These are phyloP conservation scores for Argentina anserina DNA, from an alignment of 306 rosid species.

Conservation along the genomic window DNA sequence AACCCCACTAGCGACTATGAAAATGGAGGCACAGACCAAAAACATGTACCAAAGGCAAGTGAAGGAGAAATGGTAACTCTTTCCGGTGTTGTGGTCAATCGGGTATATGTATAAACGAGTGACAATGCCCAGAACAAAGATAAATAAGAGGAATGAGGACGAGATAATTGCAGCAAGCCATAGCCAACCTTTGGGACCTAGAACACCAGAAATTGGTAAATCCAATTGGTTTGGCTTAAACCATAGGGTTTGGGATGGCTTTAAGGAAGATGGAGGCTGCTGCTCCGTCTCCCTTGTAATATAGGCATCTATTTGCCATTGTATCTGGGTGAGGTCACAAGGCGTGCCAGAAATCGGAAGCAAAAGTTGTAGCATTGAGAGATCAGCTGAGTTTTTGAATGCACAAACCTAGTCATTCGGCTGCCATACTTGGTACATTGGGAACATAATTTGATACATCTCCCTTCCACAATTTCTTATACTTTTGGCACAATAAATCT, in stretches of 20 bases:
- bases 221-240: conserved; percentile 34
- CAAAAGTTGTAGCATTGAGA: conserved; percentile 40
- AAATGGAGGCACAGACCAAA: conserved; percentile 34
- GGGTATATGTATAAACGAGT: conserved; percentile 45
- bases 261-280: background rate
- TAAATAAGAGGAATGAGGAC: conserved; percentile 38
- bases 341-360: conserved; percentile 33
- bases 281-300: conserved; percentile 37
- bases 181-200: conserved; percentile 43
- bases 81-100: conserved; percentile 20
- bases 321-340: conserved; percentile 8
- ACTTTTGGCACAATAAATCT: background rate
- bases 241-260: conserved; percentile 22
- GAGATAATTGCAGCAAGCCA: conserved; percentile 35
- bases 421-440: too few relatives aligned
- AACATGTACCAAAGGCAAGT: conserved; percentile 41
- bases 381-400: conserved; percentile 43
- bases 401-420: conserved; percentile 43
- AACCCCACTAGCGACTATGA: conserved; percentile 28
- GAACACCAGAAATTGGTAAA: conserved; percentile 28
- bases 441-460: too few relatives aligned
- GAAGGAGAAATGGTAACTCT: conserved; percentile 32
- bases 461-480: too few relatives aligned
- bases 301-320: conserved; percentile 35
- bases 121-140: conserved; percentile 31